Conservation (phyloP, 495 filamentous ascomycete species). For the Margaritispora aquatica region DNA sequence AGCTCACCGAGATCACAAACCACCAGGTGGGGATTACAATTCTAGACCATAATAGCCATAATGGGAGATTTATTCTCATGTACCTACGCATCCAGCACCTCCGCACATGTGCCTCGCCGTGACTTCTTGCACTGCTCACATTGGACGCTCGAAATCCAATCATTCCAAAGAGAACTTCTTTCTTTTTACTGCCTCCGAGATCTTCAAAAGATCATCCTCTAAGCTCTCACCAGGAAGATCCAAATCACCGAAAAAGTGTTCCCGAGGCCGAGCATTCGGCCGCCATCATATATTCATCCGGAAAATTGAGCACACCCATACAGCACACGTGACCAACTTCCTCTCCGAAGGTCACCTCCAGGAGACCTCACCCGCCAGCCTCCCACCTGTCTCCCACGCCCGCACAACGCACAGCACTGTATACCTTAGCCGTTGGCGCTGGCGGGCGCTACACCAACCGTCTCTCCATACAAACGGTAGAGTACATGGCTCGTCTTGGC, state of each 20-base stretch:
- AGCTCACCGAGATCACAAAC: too few relatives aligned
- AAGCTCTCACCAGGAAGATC: not conserved
- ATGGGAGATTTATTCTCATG: not conserved
- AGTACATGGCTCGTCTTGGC: not conserved
- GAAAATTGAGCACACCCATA: too few relatives aligned
- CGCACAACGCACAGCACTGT: not conserved
- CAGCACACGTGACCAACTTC: not conserved
- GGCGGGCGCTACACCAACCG: not conserved
- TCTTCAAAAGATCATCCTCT: not conserved
- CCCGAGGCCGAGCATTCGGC: too few relatives aligned
- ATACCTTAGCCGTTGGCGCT: too few relatives aligned
- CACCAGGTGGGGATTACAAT: too few relatives aligned
- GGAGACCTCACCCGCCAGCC: not conserved
- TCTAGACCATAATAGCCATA: too few relatives aligned
- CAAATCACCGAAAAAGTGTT: too few relatives aligned
- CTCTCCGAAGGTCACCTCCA: not conserved
- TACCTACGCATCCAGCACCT: too few relatives aligned
- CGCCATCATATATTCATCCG: too few relatives aligned
- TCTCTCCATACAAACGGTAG: not conserved
- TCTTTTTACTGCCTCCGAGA: too few relatives aligned
- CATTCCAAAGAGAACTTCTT: too few relatives aligned
- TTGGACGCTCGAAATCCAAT: too few relatives aligned
- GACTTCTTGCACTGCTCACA: not conserved
- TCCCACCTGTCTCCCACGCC: not conserved
- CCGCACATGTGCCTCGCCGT: not conserved